Evolutionary conservation across 148 eudicot genomes (phyloP), one percentile per base, ranked within the genome.

Genomic region (Pharnaceum exiguum): DNA sequence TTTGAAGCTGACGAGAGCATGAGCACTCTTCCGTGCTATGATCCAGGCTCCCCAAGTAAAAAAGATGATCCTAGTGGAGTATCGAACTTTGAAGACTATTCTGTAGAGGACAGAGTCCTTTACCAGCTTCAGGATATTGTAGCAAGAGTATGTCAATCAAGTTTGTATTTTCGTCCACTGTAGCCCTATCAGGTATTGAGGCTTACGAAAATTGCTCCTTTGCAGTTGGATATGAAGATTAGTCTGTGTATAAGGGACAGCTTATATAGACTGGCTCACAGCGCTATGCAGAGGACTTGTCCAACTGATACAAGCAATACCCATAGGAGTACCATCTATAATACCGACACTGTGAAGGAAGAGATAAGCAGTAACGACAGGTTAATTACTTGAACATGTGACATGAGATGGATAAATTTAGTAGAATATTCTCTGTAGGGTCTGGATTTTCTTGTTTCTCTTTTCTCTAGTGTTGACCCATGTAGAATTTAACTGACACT

Each of bases 231-330:
- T 74, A 67, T 61, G 55, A 60, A 46, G 33, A 58, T 68, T 51
- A 79, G 90, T 74, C 72, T 83, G 60, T 73, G 83, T 52, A 81
- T 89, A 27, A 67, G 94, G 59, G 97, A 86, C 63, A 89, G 97
- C 70, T 72, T 89, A 62, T 75, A 65, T 76, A 79, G 97, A 24
- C 64, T 89, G 69, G 95, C 88, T 59, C 80, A 77, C 45, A 83
- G 83, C 81, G 83, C 95, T 21, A 61, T 46, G 57, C 87, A 67
- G 55, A 81, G 97, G 82, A 75, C 77, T 56, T 67, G 62, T 69
- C 60, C 71, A 58, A 80, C 44, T 72, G 84, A 69, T 55, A 63
- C 65, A 55, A 71, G 73, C 73, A 59, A 68, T 51, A 43, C 72
- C 47, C 73, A 53, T 52, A 75, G 51, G 63, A 62, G 62, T 47